These are phyloP conservation scores for Begonia loranthoides DNA, from an alignment of 306 rosid genomes.

Conservation along the genomic window DNA sequence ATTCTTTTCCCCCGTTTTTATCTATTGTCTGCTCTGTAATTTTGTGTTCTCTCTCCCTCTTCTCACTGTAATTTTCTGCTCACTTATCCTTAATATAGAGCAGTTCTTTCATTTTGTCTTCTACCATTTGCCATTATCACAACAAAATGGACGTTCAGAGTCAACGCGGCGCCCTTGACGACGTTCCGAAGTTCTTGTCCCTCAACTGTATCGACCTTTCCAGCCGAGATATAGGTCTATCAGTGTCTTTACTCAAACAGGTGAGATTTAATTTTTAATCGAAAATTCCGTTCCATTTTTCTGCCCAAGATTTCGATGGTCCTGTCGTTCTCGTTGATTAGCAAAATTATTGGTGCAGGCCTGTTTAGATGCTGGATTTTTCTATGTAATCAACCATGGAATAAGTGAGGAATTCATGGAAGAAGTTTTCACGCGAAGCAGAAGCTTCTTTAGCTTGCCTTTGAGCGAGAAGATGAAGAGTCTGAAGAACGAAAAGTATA, in stretches of 20 bases:
- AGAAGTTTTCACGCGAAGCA: conserved; percentile 60
- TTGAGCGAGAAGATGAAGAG: conserved; percentile 53
- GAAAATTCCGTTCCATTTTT: no score
- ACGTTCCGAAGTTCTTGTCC: conserved; percentile 21
- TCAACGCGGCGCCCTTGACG: conserved; percentile 2
- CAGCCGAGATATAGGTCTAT: conserved; percentile 36
- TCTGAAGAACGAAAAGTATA: conserved; percentile 63
- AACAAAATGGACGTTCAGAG: conserved; percentile 45
- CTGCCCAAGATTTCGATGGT: not conserved
- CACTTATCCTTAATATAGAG: no score
- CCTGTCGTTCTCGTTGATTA: not conserved
- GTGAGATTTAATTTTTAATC: conserved; percentile 13
- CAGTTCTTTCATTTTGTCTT: no score
- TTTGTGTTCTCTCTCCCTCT: no score
- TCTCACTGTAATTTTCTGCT: no score
- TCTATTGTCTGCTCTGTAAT: no score
- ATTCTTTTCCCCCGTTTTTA: no score
- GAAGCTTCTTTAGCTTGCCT: conserved; percentile 43
- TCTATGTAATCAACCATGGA: conserved; percentile 81
- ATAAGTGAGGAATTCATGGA: conserved; percentile 55
- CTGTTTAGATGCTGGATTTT: conserved; percentile 88
- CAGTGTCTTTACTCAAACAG: conserved; percentile 68
- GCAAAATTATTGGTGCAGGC: conserved; percentile 32
- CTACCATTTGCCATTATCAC: no score
- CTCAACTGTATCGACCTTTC: conserved; percentile 73